phyloP scores from a whole-genome alignment of 495 filamentous ascomycete genomes.

The Daldinia grandis region DNA sequence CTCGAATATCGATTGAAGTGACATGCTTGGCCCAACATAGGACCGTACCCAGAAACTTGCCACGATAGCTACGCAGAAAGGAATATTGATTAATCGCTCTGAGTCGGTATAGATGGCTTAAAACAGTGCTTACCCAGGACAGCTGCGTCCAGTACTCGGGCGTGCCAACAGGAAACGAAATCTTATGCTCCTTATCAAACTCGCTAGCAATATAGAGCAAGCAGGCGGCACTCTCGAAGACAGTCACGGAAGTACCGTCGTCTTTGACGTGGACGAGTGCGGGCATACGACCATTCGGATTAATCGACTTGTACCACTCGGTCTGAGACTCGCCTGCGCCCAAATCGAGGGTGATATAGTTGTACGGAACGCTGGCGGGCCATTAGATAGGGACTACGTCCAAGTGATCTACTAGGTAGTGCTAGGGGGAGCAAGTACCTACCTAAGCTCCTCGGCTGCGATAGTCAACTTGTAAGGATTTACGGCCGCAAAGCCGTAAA shows the following conservation, averaged over 20 bases:
- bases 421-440: not conserved
- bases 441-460: not conserved
- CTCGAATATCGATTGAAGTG: not conserved
- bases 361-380: not conserved
- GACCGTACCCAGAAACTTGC: not conserved
- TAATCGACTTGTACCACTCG: not conserved
- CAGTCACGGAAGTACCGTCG: conserved; percentile 62
- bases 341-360: not conserved
- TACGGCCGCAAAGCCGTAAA: not conserved
- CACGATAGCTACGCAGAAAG: not conserved
- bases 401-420: too few relatives aligned
- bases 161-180: conserved; percentile 70
- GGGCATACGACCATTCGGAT: not conserved
- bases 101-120: not conserved
- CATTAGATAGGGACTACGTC: too few relatives aligned
- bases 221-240: conserved; percentile 81
- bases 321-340: not conserved
- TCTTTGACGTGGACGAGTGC: not conserved
- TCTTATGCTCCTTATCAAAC: conserved; percentile 78
- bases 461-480: not conserved
- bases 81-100: not conserved
- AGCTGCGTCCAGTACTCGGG: not conserved
- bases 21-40: not conserved
- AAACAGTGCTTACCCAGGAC: not conserved
- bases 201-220: conserved; percentile 76